Evolutionary conservation across 257 asterid species (phyloP).

Genomic region (Fraxinus cuspidata): DNA sequence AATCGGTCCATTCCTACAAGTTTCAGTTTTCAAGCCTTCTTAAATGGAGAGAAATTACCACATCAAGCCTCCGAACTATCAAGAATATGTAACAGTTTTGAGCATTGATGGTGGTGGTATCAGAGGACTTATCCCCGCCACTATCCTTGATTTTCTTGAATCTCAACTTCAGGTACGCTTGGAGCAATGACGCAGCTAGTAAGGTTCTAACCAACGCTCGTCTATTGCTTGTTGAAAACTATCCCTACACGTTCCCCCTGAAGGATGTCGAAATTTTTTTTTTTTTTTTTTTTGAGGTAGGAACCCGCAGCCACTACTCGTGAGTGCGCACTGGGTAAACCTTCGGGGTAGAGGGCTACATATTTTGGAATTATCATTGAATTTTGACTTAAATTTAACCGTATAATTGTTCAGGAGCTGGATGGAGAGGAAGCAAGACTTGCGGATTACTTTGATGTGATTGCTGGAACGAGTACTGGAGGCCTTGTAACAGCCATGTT

Average conservation of each 20-base stretch:
- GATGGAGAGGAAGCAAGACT: conserved; percentile 49
- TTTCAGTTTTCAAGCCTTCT: background rate
- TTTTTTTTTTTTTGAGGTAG: no score
- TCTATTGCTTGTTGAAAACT: background rate
- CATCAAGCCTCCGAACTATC: conserved; percentile 36
- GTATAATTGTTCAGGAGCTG: conserved; percentile 33
- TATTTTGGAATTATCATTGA: background rate
- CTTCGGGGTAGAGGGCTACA: background rate
- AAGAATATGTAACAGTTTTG: conserved; percentile 46
- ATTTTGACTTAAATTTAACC: background rate
- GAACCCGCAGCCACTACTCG: no score
- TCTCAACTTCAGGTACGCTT: conserved; percentile 47
- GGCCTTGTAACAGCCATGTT: conserved; percentile 68
- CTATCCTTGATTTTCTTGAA: conserved; percentile 49
- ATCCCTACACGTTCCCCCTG: no score
- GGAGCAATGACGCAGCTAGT: background rate
- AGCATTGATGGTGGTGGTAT: conserved; percentile 81
- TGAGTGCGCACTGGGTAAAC: no score
- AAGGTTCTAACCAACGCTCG: background rate
- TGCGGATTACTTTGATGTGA: conserved; percentile 61
- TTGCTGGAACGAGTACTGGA: conserved; percentile 68
- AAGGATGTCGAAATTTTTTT: no score
- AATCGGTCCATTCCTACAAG: background rate
- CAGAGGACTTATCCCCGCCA: conserved; percentile 53
- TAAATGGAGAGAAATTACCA: conserved; percentile 23